Conservation (phyloP, 768 basidiomycete genomes). For the Gloeophyllum trabeum region DNA sequence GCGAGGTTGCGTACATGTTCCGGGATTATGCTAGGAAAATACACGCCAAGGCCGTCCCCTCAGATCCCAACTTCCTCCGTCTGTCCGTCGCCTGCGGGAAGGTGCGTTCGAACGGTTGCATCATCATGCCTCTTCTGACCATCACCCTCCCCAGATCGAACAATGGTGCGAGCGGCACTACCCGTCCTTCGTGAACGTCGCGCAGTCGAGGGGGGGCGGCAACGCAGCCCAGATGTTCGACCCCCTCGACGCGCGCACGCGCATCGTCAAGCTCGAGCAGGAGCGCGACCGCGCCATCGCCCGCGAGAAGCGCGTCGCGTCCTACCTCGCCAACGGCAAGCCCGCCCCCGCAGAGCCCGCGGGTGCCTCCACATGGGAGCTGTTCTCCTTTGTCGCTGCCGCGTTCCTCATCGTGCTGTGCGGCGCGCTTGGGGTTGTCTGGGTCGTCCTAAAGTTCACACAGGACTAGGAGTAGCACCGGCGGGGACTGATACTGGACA, state of each 20-base stretch:
- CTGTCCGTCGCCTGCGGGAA: slow-evolving; percentile 79
- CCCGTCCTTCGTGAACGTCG: slow-evolving; percentile 71
- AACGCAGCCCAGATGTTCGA: slow-evolving; percentile 22
- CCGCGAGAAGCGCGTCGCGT: slow-evolving; percentile 33
- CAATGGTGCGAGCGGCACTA: slow-evolving; percentile 91
- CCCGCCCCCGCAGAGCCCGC: slow-evolving; percentile 1
- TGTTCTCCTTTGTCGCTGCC: slow-evolving; percentile 9
- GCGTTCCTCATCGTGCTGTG: slow-evolving; percentile 9
- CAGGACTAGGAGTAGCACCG: not conserved
- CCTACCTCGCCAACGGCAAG: slow-evolving; percentile 14
- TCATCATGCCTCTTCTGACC: slow-evolving; percentile 3
- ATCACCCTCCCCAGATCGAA: slow-evolving; percentile 52
- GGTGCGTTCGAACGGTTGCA: slow-evolving; percentile 28
- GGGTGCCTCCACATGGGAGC: slow-evolving; percentile 3
- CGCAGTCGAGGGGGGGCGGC: slow-evolving; percentile 1
- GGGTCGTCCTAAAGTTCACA: slow-evolving; percentile 7
- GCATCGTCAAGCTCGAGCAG: slow-evolving; percentile 32
- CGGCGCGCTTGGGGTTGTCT: slow-evolving; percentile 9
- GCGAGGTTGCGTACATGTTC: slow-evolving; percentile 87
- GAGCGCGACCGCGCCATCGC: slow-evolving; percentile 20
- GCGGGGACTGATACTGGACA: too few species aligned
- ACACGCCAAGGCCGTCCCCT: slow-evolving; percentile 65
- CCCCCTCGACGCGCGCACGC: slow-evolving; percentile 43
- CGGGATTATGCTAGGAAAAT: slow-evolving; percentile 72
- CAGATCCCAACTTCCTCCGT: slow-evolving; percentile 81